phyloP scores from a whole-genome alignment of 177 flowering plant genomes.

The Tripterygium wilfordii region DNA sequence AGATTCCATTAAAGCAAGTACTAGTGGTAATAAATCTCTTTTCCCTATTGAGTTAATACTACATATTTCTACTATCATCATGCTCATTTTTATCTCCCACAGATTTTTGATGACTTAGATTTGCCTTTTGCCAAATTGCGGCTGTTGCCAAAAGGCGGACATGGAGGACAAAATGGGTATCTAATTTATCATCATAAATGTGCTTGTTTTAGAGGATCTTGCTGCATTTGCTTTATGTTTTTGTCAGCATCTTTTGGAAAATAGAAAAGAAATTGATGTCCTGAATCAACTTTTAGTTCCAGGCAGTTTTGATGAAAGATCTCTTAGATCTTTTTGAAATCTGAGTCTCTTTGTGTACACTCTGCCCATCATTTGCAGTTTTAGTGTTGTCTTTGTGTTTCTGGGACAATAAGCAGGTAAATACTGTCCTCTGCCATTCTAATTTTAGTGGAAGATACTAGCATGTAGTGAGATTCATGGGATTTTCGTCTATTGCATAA shows the following conservation, averaged over 20 bases:
- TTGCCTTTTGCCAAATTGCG: slow-evolving; percentile 86
- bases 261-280: too few species aligned
- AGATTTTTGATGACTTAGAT: slow-evolving; percentile 91
- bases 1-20: slow-evolving; percentile 90
- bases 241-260: background rate
- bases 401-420: too few species aligned
- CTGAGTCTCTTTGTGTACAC: too few species aligned
- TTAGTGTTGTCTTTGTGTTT: too few species aligned
- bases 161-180: slow-evolving; percentile 99
- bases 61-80: background rate
- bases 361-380: too few species aligned
- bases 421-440: too few species aligned
- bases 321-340: too few species aligned
- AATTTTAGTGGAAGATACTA: too few species aligned
- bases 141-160: slow-evolving; percentile 90
- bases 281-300: too few species aligned
- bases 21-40: slow-evolving; percentile 55
- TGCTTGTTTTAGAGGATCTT: background rate
- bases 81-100: slow-evolving; percentile 7
- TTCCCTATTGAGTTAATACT: background rate
- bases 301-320: too few species aligned
- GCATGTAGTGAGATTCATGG: too few species aligned
- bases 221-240: background rate
- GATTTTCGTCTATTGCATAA: too few species aligned
- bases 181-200: background rate